Evolutionary conservation across 106 monocot species (phyloP).

Genomic region (Iris macrosiphon): DNA sequence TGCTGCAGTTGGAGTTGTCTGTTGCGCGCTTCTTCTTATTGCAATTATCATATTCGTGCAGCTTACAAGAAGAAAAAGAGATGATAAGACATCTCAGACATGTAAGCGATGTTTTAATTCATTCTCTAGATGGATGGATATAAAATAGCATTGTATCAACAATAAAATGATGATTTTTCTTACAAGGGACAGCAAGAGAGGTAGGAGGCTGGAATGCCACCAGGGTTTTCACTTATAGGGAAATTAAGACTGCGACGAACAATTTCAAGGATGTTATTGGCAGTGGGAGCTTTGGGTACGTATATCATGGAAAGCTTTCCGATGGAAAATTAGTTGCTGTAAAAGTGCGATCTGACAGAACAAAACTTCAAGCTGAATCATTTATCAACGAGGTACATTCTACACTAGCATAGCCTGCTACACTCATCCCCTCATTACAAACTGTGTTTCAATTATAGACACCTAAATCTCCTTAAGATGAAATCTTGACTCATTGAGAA

Average conservation of each 20-base stretch:
- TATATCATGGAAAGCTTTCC: conserved; percentile 31
- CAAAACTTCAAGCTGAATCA: conserved; percentile 44
- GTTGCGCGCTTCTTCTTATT: conserved; percentile 17
- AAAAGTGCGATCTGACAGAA: conserved; percentile 39
- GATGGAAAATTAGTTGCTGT: conserved; percentile 39
- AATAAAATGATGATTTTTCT: background rate
- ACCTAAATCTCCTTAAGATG: no score
- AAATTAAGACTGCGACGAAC: conserved; percentile 34
- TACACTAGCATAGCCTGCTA: background rate
- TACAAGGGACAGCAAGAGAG: conserved; percentile 22
- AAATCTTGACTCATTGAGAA: no score
- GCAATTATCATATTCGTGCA: conserved; percentile 11
- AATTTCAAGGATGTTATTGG: conserved; percentile 39
- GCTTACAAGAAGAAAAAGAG: conserved; percentile 10
- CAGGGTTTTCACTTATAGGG: conserved; percentile 33
- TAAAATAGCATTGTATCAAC: no score
- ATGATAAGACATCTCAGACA: conserved; percentile 5
- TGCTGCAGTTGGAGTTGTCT: conserved; percentile 20
- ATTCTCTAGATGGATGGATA: no score
- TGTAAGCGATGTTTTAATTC: no score
- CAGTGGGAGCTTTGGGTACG: conserved; percentile 30
- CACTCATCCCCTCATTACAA: background rate
- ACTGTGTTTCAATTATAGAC: no score
- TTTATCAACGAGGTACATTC: conserved; percentile 44
- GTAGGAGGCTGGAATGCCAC: conserved; percentile 15